Percentiles rank a stretch among this genome's conserved stretches.
Conservation (phyloP, 2,329 filamentous ascomycete genomes). For the Zasmidium citrigriseum region DNA sequence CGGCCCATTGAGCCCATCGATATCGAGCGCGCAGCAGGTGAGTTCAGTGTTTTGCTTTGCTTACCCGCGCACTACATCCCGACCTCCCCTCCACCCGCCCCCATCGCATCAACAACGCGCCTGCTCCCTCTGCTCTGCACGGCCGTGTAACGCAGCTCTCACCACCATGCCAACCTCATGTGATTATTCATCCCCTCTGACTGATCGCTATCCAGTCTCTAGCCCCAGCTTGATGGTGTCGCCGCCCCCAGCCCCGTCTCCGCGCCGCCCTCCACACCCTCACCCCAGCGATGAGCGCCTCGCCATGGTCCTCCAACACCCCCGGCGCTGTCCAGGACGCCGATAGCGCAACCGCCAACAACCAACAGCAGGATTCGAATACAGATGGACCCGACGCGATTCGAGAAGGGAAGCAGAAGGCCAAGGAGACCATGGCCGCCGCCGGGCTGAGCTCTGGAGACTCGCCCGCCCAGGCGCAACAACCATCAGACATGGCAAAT, state of each 20-base stretch:
- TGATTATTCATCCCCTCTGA: background rate
- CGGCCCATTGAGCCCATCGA: too few relatives aligned
- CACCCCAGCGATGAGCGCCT: background rate
- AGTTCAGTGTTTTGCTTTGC: background rate
- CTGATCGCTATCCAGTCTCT: background rate
- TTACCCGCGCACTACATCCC: background rate
- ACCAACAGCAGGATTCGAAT: slow-evolving; percentile 19
- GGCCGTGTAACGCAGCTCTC: background rate
- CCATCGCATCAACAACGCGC: background rate
- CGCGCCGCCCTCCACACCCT: slow-evolving; percentile 4
- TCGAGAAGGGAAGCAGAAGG: slow-evolving; percentile 61
- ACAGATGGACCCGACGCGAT: slow-evolving; percentile 47
- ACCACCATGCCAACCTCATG: background rate
- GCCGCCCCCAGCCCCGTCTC: slow-evolving; percentile 1
- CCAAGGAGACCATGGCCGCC: slow-evolving; percentile 60
- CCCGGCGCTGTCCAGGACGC: slow-evolving; percentile 26
- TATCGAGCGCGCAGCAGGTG: background rate
- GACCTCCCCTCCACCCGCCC: background rate
- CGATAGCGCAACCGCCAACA: slow-evolving; percentile 18
- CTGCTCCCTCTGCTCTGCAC: background rate
- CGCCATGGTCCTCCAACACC: slow-evolving; percentile 15
- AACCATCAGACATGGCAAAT: slow-evolving; percentile 19
- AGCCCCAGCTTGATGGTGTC: slow-evolving; percentile 3
- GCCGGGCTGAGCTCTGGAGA: slow-evolving; percentile 44
- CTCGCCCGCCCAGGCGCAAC: slow-evolving; percentile 32